phyloP scores from a whole-genome alignment of 345 rosid genomes.

The Syzygium jambos region DNA sequence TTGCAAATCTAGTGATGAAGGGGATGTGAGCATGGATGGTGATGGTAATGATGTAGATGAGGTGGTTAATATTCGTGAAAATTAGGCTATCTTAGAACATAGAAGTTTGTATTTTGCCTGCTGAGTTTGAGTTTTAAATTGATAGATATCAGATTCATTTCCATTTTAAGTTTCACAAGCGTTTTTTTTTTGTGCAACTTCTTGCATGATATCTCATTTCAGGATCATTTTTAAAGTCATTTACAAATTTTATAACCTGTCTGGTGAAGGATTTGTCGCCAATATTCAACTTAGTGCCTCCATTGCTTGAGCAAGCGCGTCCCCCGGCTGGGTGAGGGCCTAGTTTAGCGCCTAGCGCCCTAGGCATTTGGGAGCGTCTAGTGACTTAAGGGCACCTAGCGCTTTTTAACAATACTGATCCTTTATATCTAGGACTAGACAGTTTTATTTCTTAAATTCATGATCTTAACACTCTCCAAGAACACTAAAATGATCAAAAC shows the following conservation, averaged over 20 bases:
- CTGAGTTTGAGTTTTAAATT: neutral
- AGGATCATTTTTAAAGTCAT: neutral
- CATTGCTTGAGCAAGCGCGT: neutral
- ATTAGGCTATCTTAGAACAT: neutral
- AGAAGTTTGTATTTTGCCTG: neutral
- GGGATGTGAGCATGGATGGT: neutral
- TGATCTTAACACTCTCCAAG: neutral
- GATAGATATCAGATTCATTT: neutral
- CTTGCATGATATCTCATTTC: neutral
- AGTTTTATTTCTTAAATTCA: neutral
- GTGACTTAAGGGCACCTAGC: neutral
- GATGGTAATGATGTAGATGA: neutral
- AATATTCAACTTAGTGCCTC: neutral
- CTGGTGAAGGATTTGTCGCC: neutral
- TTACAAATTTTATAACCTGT: neutral
- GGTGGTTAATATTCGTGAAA: neutral
- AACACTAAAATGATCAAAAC: neutral
- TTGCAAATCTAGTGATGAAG: neutral
- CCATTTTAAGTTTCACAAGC: neutral
- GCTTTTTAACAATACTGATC: neutral
- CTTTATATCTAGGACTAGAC: neutral
- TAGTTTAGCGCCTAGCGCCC: neutral
- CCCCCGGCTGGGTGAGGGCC: neutral
- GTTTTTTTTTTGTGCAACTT: neutral
- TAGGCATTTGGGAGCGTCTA: neutral